phyloP scores from a whole-genome alignment of 164 flowering plant genomes.

The Kalanchoe fedtschenkoi region DNA sequence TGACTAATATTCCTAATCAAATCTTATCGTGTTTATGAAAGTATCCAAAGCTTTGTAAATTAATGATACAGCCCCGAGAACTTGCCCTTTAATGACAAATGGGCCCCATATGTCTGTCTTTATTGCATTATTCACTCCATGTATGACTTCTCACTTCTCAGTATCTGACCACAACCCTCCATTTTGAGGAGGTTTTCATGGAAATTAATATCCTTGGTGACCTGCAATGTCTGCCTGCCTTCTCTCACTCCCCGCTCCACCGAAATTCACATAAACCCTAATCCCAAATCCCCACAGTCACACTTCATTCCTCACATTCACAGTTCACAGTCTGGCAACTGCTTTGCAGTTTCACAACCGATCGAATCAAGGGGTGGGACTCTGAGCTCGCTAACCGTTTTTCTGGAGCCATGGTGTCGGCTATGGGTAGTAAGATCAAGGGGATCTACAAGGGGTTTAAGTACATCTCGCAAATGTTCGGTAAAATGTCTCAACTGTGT shows the following conservation, averaged over 20 bases:
- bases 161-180: slow-evolving; percentile 1
- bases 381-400: not conserved
- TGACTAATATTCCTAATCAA: no score
- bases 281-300: no score
- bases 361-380: not conserved
- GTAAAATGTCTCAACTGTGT: slow-evolving; percentile 21
- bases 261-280: no score
- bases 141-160: not conserved
- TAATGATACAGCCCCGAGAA: no score
- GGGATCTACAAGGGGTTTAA: slow-evolving; percentile 71
- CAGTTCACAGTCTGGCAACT: not conserved
- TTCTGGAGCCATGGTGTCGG: not conserved
- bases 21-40: no score
- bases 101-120: no score
- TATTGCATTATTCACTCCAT: no score
- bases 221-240: not conserved
- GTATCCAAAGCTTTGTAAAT: no score
- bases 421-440: slow-evolving; percentile 62
- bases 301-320: no score
- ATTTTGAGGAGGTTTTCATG: slow-evolving; percentile 5
- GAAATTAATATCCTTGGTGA: not conserved
- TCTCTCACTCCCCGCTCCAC: not conserved
- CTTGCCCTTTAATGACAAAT: no score
- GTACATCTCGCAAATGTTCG: slow-evolving; percentile 63
- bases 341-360: not conserved